A percentile compares a stretch with the other conserved stretches of the same genome.
phyloP scores from a whole-genome alignment of 495 filamentous ascomycete genomes.

The Penicillium pancosmium region DNA sequence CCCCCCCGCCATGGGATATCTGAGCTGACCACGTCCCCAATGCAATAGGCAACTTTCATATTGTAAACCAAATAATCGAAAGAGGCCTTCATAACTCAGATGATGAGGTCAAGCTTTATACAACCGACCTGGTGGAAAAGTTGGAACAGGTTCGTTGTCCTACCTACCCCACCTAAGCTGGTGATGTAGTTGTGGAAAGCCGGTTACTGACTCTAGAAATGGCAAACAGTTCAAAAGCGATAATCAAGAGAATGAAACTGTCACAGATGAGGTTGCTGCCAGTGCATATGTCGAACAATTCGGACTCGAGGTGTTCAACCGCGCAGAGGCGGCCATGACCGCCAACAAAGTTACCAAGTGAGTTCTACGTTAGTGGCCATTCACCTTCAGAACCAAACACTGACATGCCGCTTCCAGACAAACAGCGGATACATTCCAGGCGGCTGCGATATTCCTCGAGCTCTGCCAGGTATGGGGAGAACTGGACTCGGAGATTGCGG shows the following conservation, averaged over 20 bases:
- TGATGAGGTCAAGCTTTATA: slow-evolving; percentile 75
- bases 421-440: slow-evolving; percentile 91
- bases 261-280: slow-evolving; percentile 80
- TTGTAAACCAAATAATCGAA: slow-evolving; percentile 86
- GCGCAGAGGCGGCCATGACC: slow-evolving; percentile 79
- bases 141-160: slow-evolving; percentile 70
- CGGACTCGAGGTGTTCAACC: slow-evolving; percentile 79
- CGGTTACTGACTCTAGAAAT: slow-evolving; percentile 14
- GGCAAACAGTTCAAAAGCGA: slow-evolving; percentile 62
- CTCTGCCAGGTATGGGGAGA: slow-evolving; percentile 80
- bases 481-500: slow-evolving; percentile 72
- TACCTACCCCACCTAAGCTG: background rate
- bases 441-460: slow-evolving; percentile 89
- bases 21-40: slow-evolving; percentile 17
- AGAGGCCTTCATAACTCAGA: slow-evolving; percentile 75
- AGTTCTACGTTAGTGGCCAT: slow-evolving; percentile 15
- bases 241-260: slow-evolving; percentile 67
- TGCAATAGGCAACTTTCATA: slow-evolving; percentile 80
- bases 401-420: slow-evolving; percentile 55
- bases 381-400: background rate
- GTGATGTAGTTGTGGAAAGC: background rate
- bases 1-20: slow-evolving; percentile 2
- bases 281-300: slow-evolving; percentile 95
- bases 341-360: slow-evolving; percentile 86
- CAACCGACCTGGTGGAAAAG: slow-evolving; percentile 85